Base-by-base conservation (phyloP, 768 basidiomycete genomes). In the Glaciozyma martinii region DNA sequence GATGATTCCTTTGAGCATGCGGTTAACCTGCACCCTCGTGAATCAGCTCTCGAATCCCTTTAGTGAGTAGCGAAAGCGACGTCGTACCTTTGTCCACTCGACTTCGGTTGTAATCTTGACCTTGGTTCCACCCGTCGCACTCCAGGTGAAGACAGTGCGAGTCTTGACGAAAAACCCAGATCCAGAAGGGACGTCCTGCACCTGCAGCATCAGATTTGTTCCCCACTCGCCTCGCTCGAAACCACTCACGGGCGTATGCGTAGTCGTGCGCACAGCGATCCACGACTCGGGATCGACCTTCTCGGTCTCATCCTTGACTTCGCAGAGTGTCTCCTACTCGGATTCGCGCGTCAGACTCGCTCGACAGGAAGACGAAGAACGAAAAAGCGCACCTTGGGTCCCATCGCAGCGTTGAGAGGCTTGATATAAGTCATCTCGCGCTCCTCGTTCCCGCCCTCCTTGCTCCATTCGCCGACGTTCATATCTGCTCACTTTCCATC, bases 381-480 rank as follows among this genome's bases (percentile, higher is more conserved):
- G 27, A 40, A 13, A 40, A 40, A 40, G 5, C 37, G 37, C 37
- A 40, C 37, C 37, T 63, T 62, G 1, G 92, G 94, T 0, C 94
- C 94, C 32, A 98, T 82, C 57, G 85, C 84, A 1, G 83, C 90
- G 66, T 83, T 83, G 44, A 98, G 79, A 0, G 92, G 92, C 75
- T 93, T 95, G 78, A 95, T 89, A 76, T 97, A 98, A 23, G 89
- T 89, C 85, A 93, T 90, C 70, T 90, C 89, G n/a, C 92, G 84
- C 32, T 84, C 43, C 53, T 84, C 80, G 37, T 84, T 82, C 21
- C 80, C 83, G 0, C 0, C 76, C 40, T 84, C 82, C 21, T 80
- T 83, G 0, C 0, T 76, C 94, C 94, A 97, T 73, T 95, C 91
- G 3, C 91, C 88, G 73, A 90, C 89, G 75, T 98, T 91, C 65